Percentiles rank a stretch among this genome's conserved stretches.
Evolutionary conservation across 1,284 basidiomycete species (phyloP).

Genomic region (Trichosporon asahii): DNA sequence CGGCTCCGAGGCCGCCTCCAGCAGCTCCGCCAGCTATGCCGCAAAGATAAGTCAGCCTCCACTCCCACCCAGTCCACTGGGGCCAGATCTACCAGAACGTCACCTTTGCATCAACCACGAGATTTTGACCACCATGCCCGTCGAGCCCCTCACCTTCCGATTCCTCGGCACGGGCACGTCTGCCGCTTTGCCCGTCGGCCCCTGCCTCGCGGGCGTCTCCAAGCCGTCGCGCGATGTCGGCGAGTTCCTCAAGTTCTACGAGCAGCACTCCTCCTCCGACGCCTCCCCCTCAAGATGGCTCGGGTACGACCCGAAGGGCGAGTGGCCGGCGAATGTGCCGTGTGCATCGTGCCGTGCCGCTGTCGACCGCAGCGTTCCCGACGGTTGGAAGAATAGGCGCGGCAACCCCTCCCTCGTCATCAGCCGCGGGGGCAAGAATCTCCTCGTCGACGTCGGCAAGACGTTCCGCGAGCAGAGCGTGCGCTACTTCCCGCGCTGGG

Average conservation of each 20-base stretch:
- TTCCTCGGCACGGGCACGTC: slow-evolving; percentile 52
- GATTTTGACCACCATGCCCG: background rate
- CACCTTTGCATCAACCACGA: background rate
- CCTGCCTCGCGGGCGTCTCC: slow-evolving; percentile 37
- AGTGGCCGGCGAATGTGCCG: slow-evolving; percentile 42
- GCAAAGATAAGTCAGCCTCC: background rate
- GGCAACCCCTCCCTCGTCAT: slow-evolving; percentile 49
- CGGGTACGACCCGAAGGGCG: slow-evolving; percentile 32
- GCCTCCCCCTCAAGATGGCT: slow-evolving; percentile 16
- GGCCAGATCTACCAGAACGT: too few species aligned
- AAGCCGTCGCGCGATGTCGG: slow-evolving; percentile 25
- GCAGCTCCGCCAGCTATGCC: background rate
- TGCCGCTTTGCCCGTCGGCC: slow-evolving; percentile 48
- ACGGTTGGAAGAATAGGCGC: slow-evolving; percentile 49
- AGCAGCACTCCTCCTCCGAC: background rate
- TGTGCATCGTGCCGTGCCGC: slow-evolving; percentile 47
- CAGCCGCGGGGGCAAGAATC: slow-evolving; percentile 35
- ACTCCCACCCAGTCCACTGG: background rate
- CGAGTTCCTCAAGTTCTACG: slow-evolving; percentile 23
- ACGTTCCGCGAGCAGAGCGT: slow-evolving; percentile 51
- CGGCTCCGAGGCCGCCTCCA: background rate
- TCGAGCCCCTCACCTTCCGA: slow-evolving; percentile 37
- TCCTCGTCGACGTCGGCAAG: slow-evolving; percentile 54
- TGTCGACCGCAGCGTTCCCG: slow-evolving; percentile 38
- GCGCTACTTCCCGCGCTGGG: slow-evolving; percentile 47